Evolutionary conservation across 2,329 filamentous ascomycete species (phyloP), one percentile per base, ranked within the genome.

Genomic region (Fusarium lyarnte): DNA sequence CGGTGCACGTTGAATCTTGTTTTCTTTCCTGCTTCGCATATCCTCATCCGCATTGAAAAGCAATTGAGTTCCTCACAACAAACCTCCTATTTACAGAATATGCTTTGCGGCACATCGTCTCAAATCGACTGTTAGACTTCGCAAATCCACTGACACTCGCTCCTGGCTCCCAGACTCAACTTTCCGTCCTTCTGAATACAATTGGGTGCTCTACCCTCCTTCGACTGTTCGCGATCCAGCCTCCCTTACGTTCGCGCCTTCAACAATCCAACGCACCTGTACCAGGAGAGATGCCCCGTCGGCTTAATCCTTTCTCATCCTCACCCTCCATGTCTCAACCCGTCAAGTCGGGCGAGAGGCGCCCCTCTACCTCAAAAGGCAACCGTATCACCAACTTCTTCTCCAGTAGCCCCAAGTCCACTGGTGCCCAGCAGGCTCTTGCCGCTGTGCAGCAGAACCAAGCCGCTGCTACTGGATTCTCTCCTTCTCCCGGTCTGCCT

Each of bases 371-470:
- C 74, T 89, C 88, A 77, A 94, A 93, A 83, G 88, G 89, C 80
- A 94, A 91, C 82, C 92, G 93, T 79, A 89, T 97, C 76, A 90
- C 90, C 74, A 92, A 94, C 79, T 90, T 97, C 84, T 97, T 97
- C 83, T 93, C 93, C 66, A 90, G 90, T 58, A 93, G 92, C 55
- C 92, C 93, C 74, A 95, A 94, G 85, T 85, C 88, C 74, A 94
- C 86, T 57, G 86, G 89, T 65, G 87, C 90, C 57, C 88, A 93
- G 78, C 90, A 93, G 77, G 88, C 90, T 66, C 88, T 94, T 52
- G 87, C 92, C 78, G 86, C 89, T 68, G 89, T 91, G 78, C 89
- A 93, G 80, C 89, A 92, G 74, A 81, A 86, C 76, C 81, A 82
- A 65, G 62, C 73, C 64, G 83, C 83, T 67, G 79, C 88, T 57